Percentiles rank a stretch among this genome's conserved stretches.
Evolutionary conservation across 768 basidiomycete species (phyloP).

Genomic region (Leccinum aurantiacum): DNA sequence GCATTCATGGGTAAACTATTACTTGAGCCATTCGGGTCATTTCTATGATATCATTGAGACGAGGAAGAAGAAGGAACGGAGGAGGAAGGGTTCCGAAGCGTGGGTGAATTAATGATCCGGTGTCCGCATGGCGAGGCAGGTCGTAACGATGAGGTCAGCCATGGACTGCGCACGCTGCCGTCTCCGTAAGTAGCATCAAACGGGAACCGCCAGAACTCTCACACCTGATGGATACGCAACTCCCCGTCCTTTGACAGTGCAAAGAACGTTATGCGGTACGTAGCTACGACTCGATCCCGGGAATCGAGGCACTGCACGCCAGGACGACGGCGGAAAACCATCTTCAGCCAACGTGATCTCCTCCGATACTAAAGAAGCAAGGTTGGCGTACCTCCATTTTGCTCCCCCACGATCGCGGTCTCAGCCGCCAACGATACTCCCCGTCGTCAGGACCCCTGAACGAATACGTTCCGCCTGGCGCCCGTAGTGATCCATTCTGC

Average conservation of each 20-base stretch:
- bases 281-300: slow-evolving; percentile 26
- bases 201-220: not conserved
- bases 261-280: slow-evolving; percentile 31
- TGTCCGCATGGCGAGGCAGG: slow-evolving; percentile 32
- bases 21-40: too few relatives aligned
- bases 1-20: too few relatives aligned
- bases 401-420: slow-evolving; percentile 11
- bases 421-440: slow-evolving; percentile 28
- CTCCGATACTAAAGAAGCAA: not conserved
- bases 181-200: slow-evolving; percentile 6
- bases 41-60: not conserved
- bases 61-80: not conserved
- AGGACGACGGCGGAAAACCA: not conserved
- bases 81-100: not conserved
- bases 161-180: slow-evolving; percentile 24
- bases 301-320: slow-evolving; percentile 26
- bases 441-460: slow-evolving; percentile 27
- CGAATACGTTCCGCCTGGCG: slow-evolving; percentile 6
- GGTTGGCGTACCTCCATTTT: slow-evolving; percentile 20
- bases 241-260: slow-evolving; percentile 34
- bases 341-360: too few relatives aligned
- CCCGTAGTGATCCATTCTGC: not conserved
- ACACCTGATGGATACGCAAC: slow-evolving; percentile 31
- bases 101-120: slow-evolving; percentile 23
- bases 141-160: slow-evolving; percentile 33